Evolutionary conservation across 1,284 basidiomycete species (phyloP).

Genomic region (Malassezia globosa): DNA sequence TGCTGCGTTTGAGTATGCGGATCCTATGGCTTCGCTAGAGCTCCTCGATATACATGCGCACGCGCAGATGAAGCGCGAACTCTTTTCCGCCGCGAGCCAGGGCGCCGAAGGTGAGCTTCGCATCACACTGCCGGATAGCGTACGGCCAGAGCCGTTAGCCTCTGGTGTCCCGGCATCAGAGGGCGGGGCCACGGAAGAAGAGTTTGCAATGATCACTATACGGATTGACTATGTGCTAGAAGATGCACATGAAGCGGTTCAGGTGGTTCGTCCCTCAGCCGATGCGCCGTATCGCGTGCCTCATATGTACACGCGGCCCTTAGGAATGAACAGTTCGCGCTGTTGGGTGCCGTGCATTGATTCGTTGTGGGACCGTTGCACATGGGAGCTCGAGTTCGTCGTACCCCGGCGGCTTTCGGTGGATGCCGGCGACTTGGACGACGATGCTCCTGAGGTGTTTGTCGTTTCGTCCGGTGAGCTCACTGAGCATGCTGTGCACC

Average conservation of each 20-base stretch:
- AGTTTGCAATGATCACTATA: slow-evolving; percentile 66
- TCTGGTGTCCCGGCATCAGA: slow-evolving; percentile 20
- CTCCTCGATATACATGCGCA: slow-evolving; percentile 68
- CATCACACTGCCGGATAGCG: slow-evolving; percentile 61
- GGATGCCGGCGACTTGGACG: background rate
- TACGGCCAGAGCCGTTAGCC: slow-evolving; percentile 17
- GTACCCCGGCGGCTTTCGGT: slow-evolving; percentile 59
- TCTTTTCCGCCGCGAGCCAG: slow-evolving; percentile 80
- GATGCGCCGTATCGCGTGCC: slow-evolving; percentile 67
- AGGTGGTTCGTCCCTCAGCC: slow-evolving; percentile 69
- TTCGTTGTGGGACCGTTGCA: slow-evolving; percentile 87
- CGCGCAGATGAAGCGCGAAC: slow-evolving; percentile 81
- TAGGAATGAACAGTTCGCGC: slow-evolving; percentile 75
- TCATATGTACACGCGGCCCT: slow-evolving; percentile 80
- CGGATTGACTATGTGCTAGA: slow-evolving; percentile 68
- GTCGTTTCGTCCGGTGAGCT: slow-evolving; percentile 83
- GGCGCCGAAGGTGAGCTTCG: slow-evolving; percentile 86
- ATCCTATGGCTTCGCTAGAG: slow-evolving; percentile 64
- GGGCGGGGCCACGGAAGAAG: slow-evolving; percentile 43
- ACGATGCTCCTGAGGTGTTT: slow-evolving; percentile 48
- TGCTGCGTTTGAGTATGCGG: slow-evolving; percentile 64
- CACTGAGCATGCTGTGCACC: slow-evolving; percentile 60
- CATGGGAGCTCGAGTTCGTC: slow-evolving; percentile 95
- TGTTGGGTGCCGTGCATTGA: slow-evolving; percentile 97
- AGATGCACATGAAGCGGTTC: slow-evolving; percentile 71